Evolutionary conservation across 2,329 filamentous ascomycete species (phyloP), one percentile per base, ranked within the genome.

Genomic region (Aspergillus novofumigatus): DNA sequence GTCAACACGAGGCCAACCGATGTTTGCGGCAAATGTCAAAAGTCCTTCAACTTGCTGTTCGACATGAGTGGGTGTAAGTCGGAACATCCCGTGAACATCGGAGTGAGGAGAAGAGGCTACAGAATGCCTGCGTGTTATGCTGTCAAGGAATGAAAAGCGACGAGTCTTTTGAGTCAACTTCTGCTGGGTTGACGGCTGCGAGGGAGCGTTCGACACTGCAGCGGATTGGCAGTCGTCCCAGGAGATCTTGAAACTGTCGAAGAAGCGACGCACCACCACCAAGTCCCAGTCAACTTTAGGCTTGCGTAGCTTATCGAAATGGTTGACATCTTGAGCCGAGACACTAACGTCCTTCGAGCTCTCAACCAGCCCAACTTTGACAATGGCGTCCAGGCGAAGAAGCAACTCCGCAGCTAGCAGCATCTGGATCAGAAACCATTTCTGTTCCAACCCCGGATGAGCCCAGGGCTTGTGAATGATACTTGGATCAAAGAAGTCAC

Each of bases 281-380:
- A 85, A 67, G 67, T 84, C 81, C 82, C 82, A 85, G 53, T 83
- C 77, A 4, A 81, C 72, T 62, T 85, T 84, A 4, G 73, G 70
- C n/a, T 75, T 79, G 55, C 79, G 77, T 47, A 80, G 65, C 23
- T 72, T 72, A 49, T 78, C 74, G 53, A 82, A 80, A 6, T 75
- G 71, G 21, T 74, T 67, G 14, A 81, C 70, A 51, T 82, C 78
- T 25, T 75, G 67, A 1, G 69, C 64, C 1, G 74, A 77, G 45
- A 82, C 67, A 35, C 69, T 65, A 25, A 78, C 66, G n/a, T 73
- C 69, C 7, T 71, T 68, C 1, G 74, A 68, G 44, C 71, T 67
- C 21, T 73, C 69, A 26, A 79, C 65, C 29, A 82, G 72, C 11
- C 69, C 75, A 9, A 73, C 58, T 21, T 74, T 71, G 20, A 77